A percentile compares a stretch with the other conserved stretches of the same genome.
Conservation (phyloP, 2,329 filamentous ascomycete genomes). For the Verticillium albo-atrum region DNA sequence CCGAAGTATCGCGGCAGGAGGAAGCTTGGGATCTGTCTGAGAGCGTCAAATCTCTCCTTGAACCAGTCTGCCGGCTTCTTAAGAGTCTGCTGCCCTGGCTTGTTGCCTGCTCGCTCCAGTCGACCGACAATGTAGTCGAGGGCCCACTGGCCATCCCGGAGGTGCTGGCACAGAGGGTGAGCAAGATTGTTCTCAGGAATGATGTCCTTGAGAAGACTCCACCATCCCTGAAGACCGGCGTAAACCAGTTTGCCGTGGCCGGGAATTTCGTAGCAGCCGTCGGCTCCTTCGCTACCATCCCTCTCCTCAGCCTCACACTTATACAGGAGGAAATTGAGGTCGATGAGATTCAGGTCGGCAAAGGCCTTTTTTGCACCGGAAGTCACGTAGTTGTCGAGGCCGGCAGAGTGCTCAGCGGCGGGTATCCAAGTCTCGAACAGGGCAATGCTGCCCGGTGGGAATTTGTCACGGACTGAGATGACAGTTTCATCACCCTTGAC, state of each 20-base stretch:
- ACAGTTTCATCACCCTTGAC: slow-evolving; percentile 68
- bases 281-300: slow-evolving; percentile 70
- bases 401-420: slow-evolving; percentile 74
- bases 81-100: slow-evolving; percentile 58
- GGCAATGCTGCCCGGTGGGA: slow-evolving; percentile 91
- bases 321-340: slow-evolving; percentile 90
- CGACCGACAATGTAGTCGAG: slow-evolving; percentile 82
- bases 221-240: slow-evolving; percentile 97
- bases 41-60: slow-evolving; percentile 76
- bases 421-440: slow-evolving; percentile 97
- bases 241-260: slow-evolving; percentile 83
- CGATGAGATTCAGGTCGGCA: slow-evolving; percentile 66
- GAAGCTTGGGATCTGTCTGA: slow-evolving; percentile 82
- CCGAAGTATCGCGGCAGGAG: slow-evolving; percentile 91
- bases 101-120: slow-evolving; percentile 66
- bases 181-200: slow-evolving; percentile 87
- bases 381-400: slow-evolving; percentile 82
- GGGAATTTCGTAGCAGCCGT: slow-evolving; percentile 88
- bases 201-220: slow-evolving; percentile 82
- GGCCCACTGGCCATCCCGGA: slow-evolving; percentile 88
- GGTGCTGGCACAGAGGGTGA: slow-evolving; percentile 88
- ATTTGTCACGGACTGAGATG: slow-evolving; percentile 75
- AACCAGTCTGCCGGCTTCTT: slow-evolving; percentile 71
- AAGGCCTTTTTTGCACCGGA: slow-evolving; percentile 78
- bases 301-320: slow-evolving; percentile 84